A percentile compares a stretch with the other conserved stretches of the same genome.
These are phyloP conservation scores for Aspergillus unguis DNA, from an alignment of 2,329 filamentous ascomycete species.

Conservation along the genomic window DNA sequence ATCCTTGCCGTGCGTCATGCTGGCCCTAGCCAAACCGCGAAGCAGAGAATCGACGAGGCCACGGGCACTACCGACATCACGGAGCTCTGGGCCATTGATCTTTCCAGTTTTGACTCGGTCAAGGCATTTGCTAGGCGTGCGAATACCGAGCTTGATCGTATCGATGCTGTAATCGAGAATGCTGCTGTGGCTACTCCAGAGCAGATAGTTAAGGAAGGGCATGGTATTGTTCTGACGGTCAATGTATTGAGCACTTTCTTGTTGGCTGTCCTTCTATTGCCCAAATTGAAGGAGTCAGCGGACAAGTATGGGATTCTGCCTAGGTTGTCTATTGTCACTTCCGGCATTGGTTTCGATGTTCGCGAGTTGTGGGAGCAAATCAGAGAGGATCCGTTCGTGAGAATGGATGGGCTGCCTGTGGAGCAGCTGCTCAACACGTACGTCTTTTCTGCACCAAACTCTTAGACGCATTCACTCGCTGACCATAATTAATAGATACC, in stretches of 20 bases:
- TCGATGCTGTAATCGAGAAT: conserved; percentile 12
- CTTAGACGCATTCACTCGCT: neutral
- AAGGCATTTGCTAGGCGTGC: conserved; percentile 7
- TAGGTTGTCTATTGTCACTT: conserved; percentile 20
- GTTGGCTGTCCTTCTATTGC: conserved; percentile 21
- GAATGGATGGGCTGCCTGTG: conserved; percentile 12
- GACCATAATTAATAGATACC: neutral
- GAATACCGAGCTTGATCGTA: neutral
- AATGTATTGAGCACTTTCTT: conserved; percentile 30
- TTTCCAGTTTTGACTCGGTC: conserved; percentile 3
- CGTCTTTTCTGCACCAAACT: neutral
- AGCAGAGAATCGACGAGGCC: conserved; percentile 3
- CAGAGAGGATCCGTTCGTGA: conserved; percentile 20
- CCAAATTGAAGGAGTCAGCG: conserved; percentile 23
- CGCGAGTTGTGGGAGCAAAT: conserved; percentile 18
- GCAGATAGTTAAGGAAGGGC: conserved; percentile 20
- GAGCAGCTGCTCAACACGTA: conserved; percentile 14
- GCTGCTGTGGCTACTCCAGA: conserved; percentile 8
- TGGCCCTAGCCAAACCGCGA: neutral
- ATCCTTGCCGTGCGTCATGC: conserved; percentile 3
- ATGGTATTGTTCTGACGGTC: conserved; percentile 18
- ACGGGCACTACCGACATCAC: neutral
- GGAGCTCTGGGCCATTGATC: conserved; percentile 1
- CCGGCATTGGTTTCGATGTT: conserved; percentile 15
- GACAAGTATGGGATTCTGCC: conserved; percentile 18